These are phyloP conservation scores for Stachybotrys chartarum DNA, from an alignment of 2,329 filamentous ascomycete genomes.

Conservation along the genomic window DNA sequence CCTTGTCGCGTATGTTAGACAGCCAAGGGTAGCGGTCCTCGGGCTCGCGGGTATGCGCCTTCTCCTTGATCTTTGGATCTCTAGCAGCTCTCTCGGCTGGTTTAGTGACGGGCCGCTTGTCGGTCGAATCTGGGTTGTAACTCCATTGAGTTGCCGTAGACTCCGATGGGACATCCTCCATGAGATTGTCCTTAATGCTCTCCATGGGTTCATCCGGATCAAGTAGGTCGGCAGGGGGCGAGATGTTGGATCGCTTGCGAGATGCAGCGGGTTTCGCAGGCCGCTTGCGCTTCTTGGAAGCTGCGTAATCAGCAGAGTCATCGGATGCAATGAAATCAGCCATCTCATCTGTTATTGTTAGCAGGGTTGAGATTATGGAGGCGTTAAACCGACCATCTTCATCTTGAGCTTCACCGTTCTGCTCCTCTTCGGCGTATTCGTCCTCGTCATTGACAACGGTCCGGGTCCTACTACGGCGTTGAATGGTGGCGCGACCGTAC, in stretches of 20 bases:
- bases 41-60: slow-evolving; percentile 74
- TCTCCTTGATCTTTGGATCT: slow-evolving; percentile 42
- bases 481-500: slow-evolving; percentile 29
- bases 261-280: slow-evolving; percentile 41
- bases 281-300: slow-evolving; percentile 72
- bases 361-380: background rate
- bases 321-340: slow-evolving; percentile 85
- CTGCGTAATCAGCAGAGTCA: slow-evolving; percentile 56
- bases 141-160: slow-evolving; percentile 82
- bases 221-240: slow-evolving; percentile 21
- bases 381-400: slow-evolving; percentile 44
- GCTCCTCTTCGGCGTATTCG: slow-evolving; percentile 65
- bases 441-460: slow-evolving; percentile 55
- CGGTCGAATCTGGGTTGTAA: slow-evolving; percentile 43
- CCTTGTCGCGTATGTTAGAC: slow-evolving; percentile 76
- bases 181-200: slow-evolving; percentile 46
- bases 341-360: slow-evolving; percentile 52
- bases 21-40: slow-evolving; percentile 88
- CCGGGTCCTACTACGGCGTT: slow-evolving; percentile 40
- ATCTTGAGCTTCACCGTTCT: slow-evolving; percentile 52
- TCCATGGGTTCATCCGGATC: slow-evolving; percentile 31
- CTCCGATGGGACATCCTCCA: slow-evolving; percentile 49
- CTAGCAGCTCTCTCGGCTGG: slow-evolving; percentile 20
- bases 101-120: slow-evolving; percentile 27
- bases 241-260: slow-evolving; percentile 56